These are phyloP conservation scores for Mycena crocata DNA, from an alignment of 768 basidiomycete species.

Conservation along the genomic window DNA sequence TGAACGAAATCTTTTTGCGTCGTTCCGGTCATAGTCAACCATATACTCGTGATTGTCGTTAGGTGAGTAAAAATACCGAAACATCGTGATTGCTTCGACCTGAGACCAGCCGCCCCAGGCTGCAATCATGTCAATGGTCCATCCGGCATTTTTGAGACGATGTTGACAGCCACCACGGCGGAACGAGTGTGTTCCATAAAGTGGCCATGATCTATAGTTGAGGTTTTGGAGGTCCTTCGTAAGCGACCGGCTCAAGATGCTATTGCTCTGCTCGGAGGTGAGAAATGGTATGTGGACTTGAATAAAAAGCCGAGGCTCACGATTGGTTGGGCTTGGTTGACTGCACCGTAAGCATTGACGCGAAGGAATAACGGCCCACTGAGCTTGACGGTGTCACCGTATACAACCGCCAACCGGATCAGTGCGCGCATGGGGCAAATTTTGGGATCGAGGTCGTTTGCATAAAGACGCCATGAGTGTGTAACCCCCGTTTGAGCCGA, in stretches of 20 bases:
- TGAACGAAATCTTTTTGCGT: too few relatives aligned
- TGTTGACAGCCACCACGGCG: conserved; percentile 35
- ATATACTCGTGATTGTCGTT: conserved; percentile 8
- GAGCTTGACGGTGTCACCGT: conserved; percentile 3
- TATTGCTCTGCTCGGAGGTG: conserved; percentile 13
- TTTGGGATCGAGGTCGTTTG: conserved; percentile 32
- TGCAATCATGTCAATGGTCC: conserved; percentile 30
- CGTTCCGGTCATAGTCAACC: neutral
- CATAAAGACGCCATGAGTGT: conserved; percentile 28
- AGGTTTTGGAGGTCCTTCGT: conserved; percentile 28
- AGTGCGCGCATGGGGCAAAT: conserved; percentile 32
- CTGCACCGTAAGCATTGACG: conserved; percentile 1
- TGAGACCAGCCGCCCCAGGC: conserved; percentile 38
- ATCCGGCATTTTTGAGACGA: conserved; percentile 19
- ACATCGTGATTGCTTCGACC: conserved; percentile 29
- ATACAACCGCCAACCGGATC: conserved; percentile 22
- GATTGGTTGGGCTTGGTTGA: conserved; percentile 1
- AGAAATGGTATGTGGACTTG: neutral
- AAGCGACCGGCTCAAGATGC: conserved; percentile 22
- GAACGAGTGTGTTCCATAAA: conserved; percentile 36
- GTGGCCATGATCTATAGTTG: conserved; percentile 29
- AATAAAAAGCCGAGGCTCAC: neutral
- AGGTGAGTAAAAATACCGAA: conserved; percentile 6
- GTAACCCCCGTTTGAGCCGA: conserved; percentile 30
- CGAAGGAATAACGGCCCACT: conserved; percentile 29